Evolutionary conservation across 73 alveolate species (phyloP), one percentile per base, ranked within the genome.

Genomic region (Durusdinium trenchii): DNA sequence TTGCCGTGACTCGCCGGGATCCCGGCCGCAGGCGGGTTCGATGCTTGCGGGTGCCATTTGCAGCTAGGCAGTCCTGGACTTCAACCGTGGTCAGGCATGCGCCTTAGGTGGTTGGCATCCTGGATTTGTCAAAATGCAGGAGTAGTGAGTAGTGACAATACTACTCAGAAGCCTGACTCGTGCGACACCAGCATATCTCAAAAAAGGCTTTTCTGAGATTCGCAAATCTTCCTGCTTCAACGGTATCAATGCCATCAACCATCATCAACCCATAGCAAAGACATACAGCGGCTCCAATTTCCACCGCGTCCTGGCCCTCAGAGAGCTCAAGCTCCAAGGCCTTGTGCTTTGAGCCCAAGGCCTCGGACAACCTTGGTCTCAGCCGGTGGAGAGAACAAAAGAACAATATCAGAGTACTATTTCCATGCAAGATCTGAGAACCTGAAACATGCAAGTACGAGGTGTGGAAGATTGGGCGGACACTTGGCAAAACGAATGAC

Each of bases 1-100:
- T 32, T 23, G 73, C 73, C 18, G 18, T 32, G n/a, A 60, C 30
- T 60, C 73, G 30, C 30, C 73, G n/a, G n/a, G 30, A 60, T 60
- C 18, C 73, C 73, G 16, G 76, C 94, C 94, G 48, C 42, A 84
- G 47, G 1, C 94, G 94, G 14, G 54, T 75, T 35, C 54, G 50
- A 62, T 84, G 94, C 52, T 35, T 38, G 36, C 94, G 94, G 12
- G 94, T 84, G 30, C 94, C 94, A 36, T 84, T 84, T 51, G 94
- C 94, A 3, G 94, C 48, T 38, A 73, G 50, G 38, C 94, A 84
- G 40, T 84, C 94, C 94, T 84, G n/a, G 42, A 23, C 12, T 64
- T 23, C 12, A 16, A 57, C 1, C 73, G 18, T 60, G 73, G 30
- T n/a, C n/a, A n/a, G n/a, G n/a, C n/a, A n/a, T n/a, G n/a, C n/a